A percentile compares a stretch with the other conserved stretches of the same genome.
These are phyloP conservation scores for Aspergillus taichungensis DNA, from an alignment of 495 filamentous ascomycete species.

Conservation along the genomic window DNA sequence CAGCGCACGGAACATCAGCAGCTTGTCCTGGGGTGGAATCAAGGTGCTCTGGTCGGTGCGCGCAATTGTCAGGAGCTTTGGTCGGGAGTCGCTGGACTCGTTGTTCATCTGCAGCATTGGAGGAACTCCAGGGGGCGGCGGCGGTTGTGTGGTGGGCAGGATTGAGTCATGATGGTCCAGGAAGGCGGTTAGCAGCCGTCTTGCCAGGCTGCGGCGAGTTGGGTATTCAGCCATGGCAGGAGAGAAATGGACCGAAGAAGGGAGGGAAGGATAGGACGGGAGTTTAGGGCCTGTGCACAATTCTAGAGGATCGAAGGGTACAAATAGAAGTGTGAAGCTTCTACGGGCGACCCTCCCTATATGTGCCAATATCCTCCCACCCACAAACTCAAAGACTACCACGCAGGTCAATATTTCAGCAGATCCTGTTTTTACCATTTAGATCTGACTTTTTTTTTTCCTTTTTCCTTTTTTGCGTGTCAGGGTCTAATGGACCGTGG, in stretches of 20 bases:
- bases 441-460: too few species aligned
- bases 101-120: not conserved
- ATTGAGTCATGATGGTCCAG: slow-evolving; percentile 8
- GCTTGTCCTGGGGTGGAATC: slow-evolving; percentile 36
- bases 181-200: slow-evolving; percentile 8
- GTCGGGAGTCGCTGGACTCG: slow-evolving; percentile 1
- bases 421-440: too few species aligned
- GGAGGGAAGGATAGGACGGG: not conserved
- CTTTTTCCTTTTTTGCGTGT: too few species aligned
- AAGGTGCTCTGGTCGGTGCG: slow-evolving; percentile 18
- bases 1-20: slow-evolving; percentile 38
- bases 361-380: too few species aligned
- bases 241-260: not conserved
- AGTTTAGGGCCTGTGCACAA: not conserved
- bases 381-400: too few species aligned
- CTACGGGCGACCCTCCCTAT: too few species aligned
- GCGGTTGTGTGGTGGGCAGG: slow-evolving; percentile 1
- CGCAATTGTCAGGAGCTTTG: slow-evolving; percentile 13
- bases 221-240: not conserved
- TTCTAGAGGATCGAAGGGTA: too few species aligned
- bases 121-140: not conserved
- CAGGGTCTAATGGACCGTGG: too few species aligned
- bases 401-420: too few species aligned
- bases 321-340: too few species aligned
- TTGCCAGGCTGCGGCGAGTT: slow-evolving; percentile 5